A percentile compares a stretch with the other conserved stretches of the same genome.
Conservation (phyloP, 305 asterid genomes). For the Fraxinus dipetala region DNA sequence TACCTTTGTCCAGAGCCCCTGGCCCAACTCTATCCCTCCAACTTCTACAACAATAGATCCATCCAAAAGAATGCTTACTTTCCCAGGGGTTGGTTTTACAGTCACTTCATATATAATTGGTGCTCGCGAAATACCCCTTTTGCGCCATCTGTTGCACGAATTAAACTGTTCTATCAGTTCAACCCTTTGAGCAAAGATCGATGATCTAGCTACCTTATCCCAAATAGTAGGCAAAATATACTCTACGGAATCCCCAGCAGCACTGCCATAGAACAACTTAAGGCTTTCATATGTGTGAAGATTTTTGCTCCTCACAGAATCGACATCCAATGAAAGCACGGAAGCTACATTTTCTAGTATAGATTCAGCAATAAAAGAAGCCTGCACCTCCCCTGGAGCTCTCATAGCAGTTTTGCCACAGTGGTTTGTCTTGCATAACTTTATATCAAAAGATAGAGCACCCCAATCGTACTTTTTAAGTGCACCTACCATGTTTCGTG, state of each 20-base stretch:
- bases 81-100: constrained; percentile 55
- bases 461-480: constrained; percentile 71
- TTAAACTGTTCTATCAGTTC: constrained; percentile 42
- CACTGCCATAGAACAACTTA: constrained; percentile 36
- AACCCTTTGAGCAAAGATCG: constrained; percentile 39
- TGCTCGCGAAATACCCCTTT: constrained; percentile 69
- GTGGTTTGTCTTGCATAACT: constrained; percentile 69
- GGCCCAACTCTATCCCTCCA: constrained; percentile 78
- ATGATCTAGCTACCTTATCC: constrained; percentile 53
- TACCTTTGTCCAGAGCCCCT: constrained; percentile 86
- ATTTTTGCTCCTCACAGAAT: constrained; percentile 49
- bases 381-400: constrained; percentile 80
- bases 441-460: constrained; percentile 60
- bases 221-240: constrained; percentile 56
- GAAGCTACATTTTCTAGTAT: constrained; percentile 65
- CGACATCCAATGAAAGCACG: constrained; percentile 48
- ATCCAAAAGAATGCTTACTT: constrained; percentile 70
- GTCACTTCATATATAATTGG: constrained; percentile 48
- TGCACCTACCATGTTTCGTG: constrained; percentile 36
- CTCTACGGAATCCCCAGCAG: constrained; percentile 43
- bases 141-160: constrained; percentile 41
- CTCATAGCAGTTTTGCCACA: constrained; percentile 72
- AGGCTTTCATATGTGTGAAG: constrained; percentile 61
- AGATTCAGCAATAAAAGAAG: constrained; percentile 67
- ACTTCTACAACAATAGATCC: constrained; percentile 75